Percentiles rank a stretch among this genome's conserved stretches.
Evolutionary conservation across 257 asterid species (phyloP).

Genomic region (Ligustrum vulgare): DNA sequence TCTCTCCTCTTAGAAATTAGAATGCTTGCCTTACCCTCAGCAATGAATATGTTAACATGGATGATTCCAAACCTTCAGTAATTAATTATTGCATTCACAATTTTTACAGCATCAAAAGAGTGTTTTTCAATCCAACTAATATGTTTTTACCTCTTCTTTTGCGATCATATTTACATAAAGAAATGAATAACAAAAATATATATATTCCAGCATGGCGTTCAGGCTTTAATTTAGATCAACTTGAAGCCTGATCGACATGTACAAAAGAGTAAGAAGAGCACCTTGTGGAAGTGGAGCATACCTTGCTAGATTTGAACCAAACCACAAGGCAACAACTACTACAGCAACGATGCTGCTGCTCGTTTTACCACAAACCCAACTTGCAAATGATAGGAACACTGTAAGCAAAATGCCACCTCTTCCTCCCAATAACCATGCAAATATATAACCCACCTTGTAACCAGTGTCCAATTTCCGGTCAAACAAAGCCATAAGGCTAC

Average conservation of each 20-base stretch:
- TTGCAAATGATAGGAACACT: constrained; percentile 61
- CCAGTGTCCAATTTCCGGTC: constrained; percentile 75
- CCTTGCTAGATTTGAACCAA: constrained; percentile 70
- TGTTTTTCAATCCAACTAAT: not conserved
- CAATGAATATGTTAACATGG: not conserved
- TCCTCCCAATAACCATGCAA: constrained; percentile 78
- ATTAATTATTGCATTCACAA: not conserved
- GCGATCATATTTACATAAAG: constrained; percentile 28
- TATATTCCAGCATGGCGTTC: constrained; percentile 2
- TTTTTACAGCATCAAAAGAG: not conserved
- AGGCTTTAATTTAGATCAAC: constrained; percentile 52
- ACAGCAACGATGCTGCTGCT: constrained; percentile 73
- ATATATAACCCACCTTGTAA: constrained; percentile 64
- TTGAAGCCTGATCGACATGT: constrained; percentile 83
- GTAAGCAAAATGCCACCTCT: constrained; percentile 70
- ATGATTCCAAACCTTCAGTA: not conserved
- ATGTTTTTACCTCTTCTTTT: not conserved
- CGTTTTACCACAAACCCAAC: constrained; percentile 84
- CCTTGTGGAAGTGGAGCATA: constrained; percentile 81
- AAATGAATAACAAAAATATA: not conserved
- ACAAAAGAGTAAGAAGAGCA: constrained; percentile 75
- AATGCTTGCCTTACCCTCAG: not conserved
- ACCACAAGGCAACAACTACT: constrained; percentile 73
- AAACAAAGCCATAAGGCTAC: constrained; percentile 64
- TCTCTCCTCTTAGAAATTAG: constrained; percentile 3